phyloP scores from a whole-genome alignment of 2,329 filamentous ascomycete species.

The Sporothrix pallida region DNA sequence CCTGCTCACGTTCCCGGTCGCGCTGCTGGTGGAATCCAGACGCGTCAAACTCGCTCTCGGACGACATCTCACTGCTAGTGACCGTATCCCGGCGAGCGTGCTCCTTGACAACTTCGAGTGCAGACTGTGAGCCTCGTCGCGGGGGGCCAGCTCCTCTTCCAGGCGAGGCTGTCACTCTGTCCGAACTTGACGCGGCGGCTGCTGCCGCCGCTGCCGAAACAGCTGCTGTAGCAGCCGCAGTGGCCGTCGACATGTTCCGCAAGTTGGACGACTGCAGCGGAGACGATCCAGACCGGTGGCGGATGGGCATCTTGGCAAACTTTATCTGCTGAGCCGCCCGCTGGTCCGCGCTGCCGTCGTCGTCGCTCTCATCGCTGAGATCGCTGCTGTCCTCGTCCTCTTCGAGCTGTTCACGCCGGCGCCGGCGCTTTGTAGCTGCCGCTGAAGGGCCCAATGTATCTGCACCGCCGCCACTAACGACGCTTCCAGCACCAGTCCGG shows the following conservation, averaged over 20 bases:
- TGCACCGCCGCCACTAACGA: conserved; percentile 39
- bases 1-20: conserved; percentile 64
- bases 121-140: conserved; percentile 73
- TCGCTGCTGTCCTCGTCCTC: conserved; percentile 88
- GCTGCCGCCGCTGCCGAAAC: conserved; percentile 36
- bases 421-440: conserved; percentile 69
- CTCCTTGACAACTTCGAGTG: conserved; percentile 72
- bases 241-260: conserved; percentile 50
- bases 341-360: conserved; percentile 49
- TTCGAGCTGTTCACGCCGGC: conserved; percentile 74
- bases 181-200: background rate
- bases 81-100: conserved; percentile 74
- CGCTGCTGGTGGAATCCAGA: conserved; percentile 68
- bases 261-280: conserved; percentile 73
- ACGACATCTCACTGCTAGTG: conserved; percentile 82
- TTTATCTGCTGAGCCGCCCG: conserved; percentile 87
- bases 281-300: conserved; percentile 84
- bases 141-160: conserved; percentile 48
- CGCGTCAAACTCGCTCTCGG: conserved; percentile 77
- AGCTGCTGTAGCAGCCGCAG: conserved; percentile 43
- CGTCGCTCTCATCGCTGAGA: conserved; percentile 79
- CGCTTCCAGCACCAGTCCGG: conserved; percentile 10
- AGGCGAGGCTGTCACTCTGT: conserved; percentile 47
- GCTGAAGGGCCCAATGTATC: conserved; percentile 72
- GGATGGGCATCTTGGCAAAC: conserved; percentile 93